phyloP scores from a whole-genome alignment of 192 early-diverging fungal species.

The Ambispora gerdemannii region DNA sequence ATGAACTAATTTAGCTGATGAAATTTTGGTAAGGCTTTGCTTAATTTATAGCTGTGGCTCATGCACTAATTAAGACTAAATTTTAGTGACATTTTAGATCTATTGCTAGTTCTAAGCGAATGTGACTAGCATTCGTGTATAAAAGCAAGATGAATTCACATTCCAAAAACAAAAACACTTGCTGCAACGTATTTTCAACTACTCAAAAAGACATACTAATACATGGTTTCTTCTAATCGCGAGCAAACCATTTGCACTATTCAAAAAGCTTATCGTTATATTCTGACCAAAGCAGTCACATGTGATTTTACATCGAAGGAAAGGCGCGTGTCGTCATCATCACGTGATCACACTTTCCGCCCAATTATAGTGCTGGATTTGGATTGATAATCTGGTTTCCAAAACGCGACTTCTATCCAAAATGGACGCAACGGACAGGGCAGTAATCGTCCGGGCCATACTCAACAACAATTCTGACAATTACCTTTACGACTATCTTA shows the following conservation, averaged over 20 bases:
- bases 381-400: too few relatives aligned
- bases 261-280: background rate
- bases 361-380: too few relatives aligned
- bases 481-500: too few relatives aligned
- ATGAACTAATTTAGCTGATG: conserved; percentile 17
- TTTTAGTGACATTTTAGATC: conserved; percentile 1
- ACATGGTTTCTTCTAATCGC: background rate
- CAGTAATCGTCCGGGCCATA: too few relatives aligned
- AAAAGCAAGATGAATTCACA: conserved; percentile 21
- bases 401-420: too few relatives aligned
- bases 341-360: too few relatives aligned
- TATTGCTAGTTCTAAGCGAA: background rate
- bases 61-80: background rate
- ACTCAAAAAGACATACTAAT: background rate
- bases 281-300: too few relatives aligned
- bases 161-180: conserved; percentile 7
- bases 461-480: too few relatives aligned
- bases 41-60: conserved; percentile 7
- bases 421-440: too few relatives aligned
- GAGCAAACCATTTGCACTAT: background rate
- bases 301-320: too few relatives aligned
- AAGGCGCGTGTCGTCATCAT: too few relatives aligned
- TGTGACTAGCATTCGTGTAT: conserved; percentile 6
- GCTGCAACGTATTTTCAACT: background rate
- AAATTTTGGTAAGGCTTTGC: conserved; percentile 22